Base-by-base conservation (phyloP, 306 rosid species). In the Lathyrus tuberosus region DNA sequence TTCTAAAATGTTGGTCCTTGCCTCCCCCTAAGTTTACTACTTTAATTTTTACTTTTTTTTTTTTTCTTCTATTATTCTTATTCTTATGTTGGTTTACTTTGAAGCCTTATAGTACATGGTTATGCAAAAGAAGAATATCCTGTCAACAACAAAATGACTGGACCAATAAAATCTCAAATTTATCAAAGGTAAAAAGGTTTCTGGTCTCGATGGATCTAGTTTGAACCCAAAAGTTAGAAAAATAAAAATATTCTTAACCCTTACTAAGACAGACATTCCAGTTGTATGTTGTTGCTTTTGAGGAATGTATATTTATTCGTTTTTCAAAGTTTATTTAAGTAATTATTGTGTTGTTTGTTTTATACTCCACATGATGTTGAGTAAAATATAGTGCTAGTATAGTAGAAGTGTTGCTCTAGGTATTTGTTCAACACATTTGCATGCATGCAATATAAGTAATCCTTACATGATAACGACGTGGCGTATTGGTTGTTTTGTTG, bases 211-310 rank as follows among this genome's bases (percentile, higher is more conserved):
- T 51, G 70, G 76, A 81, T 40, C 73, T 15, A 77, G 42, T 73
- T 62, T 72, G 65, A 72, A 59, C 46, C 13, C 8, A 66, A 67
- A 72, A 53, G 8, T 35, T 35, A 35, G 6, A 33, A 38, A 26
- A 26, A 26, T 20, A 33, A 57, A 76, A 67, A 51, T 51, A 78
- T 72, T 70, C 70, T 78, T 51, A 82, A 62, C 79, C 81, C 73
- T 77, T 38, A 54, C 38, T 26, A 78, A 78, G 92, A 87, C 92
- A 88, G 82, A 94, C 97, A 93, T 90, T 90, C 95, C 92, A 87
- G 97, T 84, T 90, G 96, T 85, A 78, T 82, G 85, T 88, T 72
- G 96, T 78, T 90, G 89, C 98, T 94, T 94, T 94, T 90, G 98
- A 90, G 97, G 94, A 81, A 80, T 66, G 82, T 62, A 71, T 67